phyloP scores from a whole-genome alignment of 2,329 filamentous ascomycete genomes.

The Sclerotinia spermophila region DNA sequence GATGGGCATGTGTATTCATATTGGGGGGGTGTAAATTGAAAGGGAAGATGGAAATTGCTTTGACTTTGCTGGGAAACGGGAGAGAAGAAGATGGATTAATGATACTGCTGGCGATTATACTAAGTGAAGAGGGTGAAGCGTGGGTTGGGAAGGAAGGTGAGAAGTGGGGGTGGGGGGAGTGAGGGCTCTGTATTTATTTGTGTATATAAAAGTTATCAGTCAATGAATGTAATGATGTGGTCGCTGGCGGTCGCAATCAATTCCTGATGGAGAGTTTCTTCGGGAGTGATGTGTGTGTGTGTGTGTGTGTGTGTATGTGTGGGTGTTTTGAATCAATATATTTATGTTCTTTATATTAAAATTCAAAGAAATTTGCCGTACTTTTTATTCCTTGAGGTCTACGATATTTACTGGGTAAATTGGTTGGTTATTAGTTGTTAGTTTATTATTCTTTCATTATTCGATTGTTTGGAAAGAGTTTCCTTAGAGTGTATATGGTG shows the following conservation, averaged over 20 bases:
- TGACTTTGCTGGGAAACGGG: background rate
- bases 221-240: background rate
- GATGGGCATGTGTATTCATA: background rate
- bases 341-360: too few species aligned
- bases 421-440: too few species aligned
- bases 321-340: too few species aligned
- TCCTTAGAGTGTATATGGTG: too few species aligned
- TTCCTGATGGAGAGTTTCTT: background rate
- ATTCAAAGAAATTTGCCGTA: too few species aligned
- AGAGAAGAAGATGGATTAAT: constrained; percentile 7
- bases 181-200: background rate
- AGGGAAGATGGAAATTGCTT: background rate
- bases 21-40: background rate
- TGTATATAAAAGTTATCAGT: constrained; percentile 10
- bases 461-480: too few species aligned
- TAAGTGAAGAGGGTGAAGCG: background rate
- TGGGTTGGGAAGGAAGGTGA: too few species aligned
- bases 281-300: background rate
- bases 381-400: too few species aligned
- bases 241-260: background rate
- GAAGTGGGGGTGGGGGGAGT: background rate
- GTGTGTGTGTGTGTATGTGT: background rate
- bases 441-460: too few species aligned
- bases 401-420: too few species aligned
- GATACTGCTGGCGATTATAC: background rate